Base-by-base conservation (phyloP, 2,329 filamentous ascomycete genomes). In the Ascochyta lentis region DNA sequence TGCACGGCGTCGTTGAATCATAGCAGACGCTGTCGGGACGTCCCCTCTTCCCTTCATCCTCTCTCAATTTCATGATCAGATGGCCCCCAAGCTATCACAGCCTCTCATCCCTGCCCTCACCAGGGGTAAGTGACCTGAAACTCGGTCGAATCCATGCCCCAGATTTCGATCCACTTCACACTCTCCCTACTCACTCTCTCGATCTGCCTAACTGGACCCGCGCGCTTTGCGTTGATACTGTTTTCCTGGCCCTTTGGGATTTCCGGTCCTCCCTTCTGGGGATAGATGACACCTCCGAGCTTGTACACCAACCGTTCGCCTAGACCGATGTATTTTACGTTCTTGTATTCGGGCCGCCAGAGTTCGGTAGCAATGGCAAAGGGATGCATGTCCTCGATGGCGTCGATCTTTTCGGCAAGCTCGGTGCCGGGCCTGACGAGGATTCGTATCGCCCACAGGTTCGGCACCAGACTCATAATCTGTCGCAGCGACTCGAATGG, bases 111-210 rank as follows among this genome's bases (percentile, higher is more conserved):
- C 0, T 26, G 12, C 2, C 7, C 5, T 5, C n/a, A 7, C 69
- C 57, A 72, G 35, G 66, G 59, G 46, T 68, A 73, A 8, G 50
- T 53, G 1, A 69, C 59, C 34, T 73, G 69, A 47, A 75, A 74
- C 41, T 74, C 69, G 4, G 47, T 61, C 9, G 63, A 65, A 58
- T 82, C 80, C 70, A 80, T 59, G 1, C 74, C 71, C 77, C 78
- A 81, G 40, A 82, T 79, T 50, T 79, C 78, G 24, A 78, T 66
- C 55, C 77, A 63, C 42, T 72, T 67, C 1, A 79, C 77, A 37
- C 72, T 76, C 5, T 75, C 73, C 52, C 61, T 54, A n/a, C 60
- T 63, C 1, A 75, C 66, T 40, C 65, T 37, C 27, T 66, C 68
- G 6, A 81, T 61, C 16, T 66, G 66, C 37, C 73, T 56, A 8